phyloP scores from a whole-genome alignment of 2,329 filamentous ascomycete genomes.

The Dactylonectria estremocensis region DNA sequence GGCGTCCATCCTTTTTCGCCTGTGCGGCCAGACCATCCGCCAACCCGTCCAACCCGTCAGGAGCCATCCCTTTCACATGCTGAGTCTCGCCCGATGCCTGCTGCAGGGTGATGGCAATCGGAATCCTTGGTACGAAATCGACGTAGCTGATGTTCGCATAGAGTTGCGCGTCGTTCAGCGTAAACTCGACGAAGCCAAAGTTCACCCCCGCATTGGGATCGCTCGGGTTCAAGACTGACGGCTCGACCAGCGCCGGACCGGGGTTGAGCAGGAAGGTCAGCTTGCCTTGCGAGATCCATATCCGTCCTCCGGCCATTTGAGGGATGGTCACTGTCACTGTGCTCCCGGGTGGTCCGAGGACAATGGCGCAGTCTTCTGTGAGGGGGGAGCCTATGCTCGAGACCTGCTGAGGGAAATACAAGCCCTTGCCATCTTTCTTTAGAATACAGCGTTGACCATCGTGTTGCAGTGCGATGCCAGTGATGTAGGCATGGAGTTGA shows the following conservation, averaged over 20 bases:
- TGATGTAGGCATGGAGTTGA: neutral
- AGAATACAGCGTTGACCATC: neutral
- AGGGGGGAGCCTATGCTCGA: neutral
- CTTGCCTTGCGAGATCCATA: conserved; percentile 1
- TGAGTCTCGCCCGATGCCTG: conserved; percentile 1
- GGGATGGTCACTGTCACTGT: neutral
- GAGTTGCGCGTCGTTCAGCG: conserved; percentile 3
- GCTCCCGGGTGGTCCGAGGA: neutral
- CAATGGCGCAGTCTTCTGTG: conserved; percentile 3
- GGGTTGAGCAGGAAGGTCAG: conserved; percentile 3
- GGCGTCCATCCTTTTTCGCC: conserved; percentile 53
- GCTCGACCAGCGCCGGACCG: conserved; percentile 5
- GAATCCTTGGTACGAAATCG: conserved; percentile 9
- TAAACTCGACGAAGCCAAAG: conserved; percentile 22
- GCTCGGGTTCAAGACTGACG: conserved; percentile 11
- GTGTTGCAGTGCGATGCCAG: neutral
- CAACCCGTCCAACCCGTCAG: neutral
- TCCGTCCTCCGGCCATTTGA: neutral
- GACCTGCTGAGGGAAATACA: conserved; percentile 10
- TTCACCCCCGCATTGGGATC: conserved; percentile 12
- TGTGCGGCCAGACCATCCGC: conserved; percentile 44
- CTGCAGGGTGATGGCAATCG: neutral
- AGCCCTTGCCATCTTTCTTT: conserved; percentile 1
- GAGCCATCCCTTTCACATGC: neutral
- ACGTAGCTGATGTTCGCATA: conserved; percentile 26